phyloP scores from a whole-genome alignment of 2,329 filamentous ascomycete species.

The Penicillium thymicola region DNA sequence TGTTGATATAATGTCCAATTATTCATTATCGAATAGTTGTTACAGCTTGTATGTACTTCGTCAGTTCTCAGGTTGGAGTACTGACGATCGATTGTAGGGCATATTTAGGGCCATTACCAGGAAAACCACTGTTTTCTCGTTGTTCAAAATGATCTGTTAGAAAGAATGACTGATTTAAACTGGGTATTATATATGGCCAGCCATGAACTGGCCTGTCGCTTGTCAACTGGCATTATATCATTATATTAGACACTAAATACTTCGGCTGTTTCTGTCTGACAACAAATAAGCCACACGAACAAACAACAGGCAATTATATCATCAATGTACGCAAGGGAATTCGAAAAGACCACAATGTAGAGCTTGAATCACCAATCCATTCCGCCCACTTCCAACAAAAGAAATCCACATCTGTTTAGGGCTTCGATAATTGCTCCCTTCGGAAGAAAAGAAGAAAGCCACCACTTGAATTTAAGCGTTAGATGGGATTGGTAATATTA shows the following conservation, averaged over 20 bases:
- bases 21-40: too few relatives aligned
- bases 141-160: too few relatives aligned
- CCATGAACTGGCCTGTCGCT: neutral
- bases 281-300: neutral
- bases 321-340: neutral
- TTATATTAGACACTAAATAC: neutral
- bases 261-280: neutral
- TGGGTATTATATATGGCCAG: too few relatives aligned
- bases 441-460: slow-evolving; percentile 46
- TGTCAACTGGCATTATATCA: neutral
- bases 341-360: neutral
- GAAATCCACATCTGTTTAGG: slow-evolving; percentile 19
- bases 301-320: neutral
- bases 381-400: neutral
- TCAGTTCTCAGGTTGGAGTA: too few relatives aligned
- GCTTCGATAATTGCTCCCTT: slow-evolving; percentile 46
- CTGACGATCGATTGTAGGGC: too few relatives aligned
- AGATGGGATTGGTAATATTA: neutral
- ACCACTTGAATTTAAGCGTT: slow-evolving; percentile 24
- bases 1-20: neutral
- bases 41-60: too few relatives aligned
- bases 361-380: neutral
- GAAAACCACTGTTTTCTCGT: too few relatives aligned
- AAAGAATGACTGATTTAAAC: too few relatives aligned
- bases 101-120: too few relatives aligned